Conservation (phyloP, 179 eudicot genomes). For the Beta macrorhiza region DNA sequence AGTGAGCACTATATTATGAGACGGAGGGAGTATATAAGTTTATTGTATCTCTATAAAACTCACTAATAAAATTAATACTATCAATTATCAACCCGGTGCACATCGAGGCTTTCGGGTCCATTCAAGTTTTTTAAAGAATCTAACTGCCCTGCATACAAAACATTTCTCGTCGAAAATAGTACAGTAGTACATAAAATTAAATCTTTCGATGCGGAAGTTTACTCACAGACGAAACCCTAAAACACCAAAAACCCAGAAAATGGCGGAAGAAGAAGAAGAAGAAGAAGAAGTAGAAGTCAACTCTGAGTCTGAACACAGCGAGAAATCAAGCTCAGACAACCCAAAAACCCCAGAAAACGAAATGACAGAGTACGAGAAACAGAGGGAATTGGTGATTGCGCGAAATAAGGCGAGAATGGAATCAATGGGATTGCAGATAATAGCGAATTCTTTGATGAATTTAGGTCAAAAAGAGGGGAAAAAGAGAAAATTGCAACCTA, state of each 20-base stretch:
- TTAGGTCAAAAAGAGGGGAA: conserved; percentile 18
- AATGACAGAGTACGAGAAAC: conserved; percentile 53
- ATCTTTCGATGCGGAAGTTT: too few relatives aligned
- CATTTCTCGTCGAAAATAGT: too few relatives aligned
- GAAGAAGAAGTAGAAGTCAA: conserved; percentile 3
- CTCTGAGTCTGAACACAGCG: conserved; percentile 20
- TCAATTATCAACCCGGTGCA: too few relatives aligned
- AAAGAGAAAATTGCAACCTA: conserved; percentile 26
- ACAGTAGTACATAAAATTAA: too few relatives aligned
- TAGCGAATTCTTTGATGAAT: conserved; percentile 54
- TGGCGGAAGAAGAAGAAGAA: background rate
- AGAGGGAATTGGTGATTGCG: conserved; percentile 58
- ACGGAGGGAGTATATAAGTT: too few relatives aligned
- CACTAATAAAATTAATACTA: too few relatives aligned
- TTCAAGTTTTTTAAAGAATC: too few relatives aligned
- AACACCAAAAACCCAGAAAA: conserved; percentile 16
- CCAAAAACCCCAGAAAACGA: conserved; percentile 23
- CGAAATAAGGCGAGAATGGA: conserved; percentile 68
- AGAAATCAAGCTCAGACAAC: conserved; percentile 23
- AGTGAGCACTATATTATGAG: too few relatives aligned
- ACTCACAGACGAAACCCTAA: conserved; percentile 8
- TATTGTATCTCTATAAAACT: too few relatives aligned
- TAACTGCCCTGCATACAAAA: too few relatives aligned
- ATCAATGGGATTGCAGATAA: conserved; percentile 58
- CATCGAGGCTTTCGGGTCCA: too few relatives aligned